A percentile compares a stretch with the other conserved stretches of the same genome.
phyloP scores from a whole-genome alignment of 2,329 filamentous ascomycete genomes.

The Arthroderma uncinatum region DNA sequence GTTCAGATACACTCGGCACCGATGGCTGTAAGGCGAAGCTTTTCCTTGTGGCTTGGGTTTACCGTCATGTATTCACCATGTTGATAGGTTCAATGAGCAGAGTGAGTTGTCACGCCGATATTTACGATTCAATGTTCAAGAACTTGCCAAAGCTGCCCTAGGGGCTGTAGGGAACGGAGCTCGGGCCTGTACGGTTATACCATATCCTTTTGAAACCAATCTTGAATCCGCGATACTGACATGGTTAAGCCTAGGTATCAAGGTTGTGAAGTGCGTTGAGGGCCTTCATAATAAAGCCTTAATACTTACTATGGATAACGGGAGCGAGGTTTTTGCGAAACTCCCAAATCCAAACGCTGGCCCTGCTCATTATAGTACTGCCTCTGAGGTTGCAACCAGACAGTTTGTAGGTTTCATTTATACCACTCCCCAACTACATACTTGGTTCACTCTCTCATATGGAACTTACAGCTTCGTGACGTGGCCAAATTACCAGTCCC shows the following conservation, averaged over 20 bases:
- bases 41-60: too few relatives aligned
- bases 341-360: conserved; percentile 24
- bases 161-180: conserved; percentile 20
- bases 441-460: background rate
- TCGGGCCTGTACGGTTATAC: conserved; percentile 18
- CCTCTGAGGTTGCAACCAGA: conserved; percentile 21
- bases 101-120: conserved; percentile 21
- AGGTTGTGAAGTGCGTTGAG: conserved; percentile 24
- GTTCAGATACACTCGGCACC: conserved; percentile 18
- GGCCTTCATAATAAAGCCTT: conserved; percentile 29
- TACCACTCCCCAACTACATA: background rate
- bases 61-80: too few relatives aligned
- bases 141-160: conserved; percentile 21
- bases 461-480: conserved; percentile 8
- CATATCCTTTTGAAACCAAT: background rate
- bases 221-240: background rate
- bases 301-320: conserved; percentile 23
- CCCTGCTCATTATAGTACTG: conserved; percentile 9
- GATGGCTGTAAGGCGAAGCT: conserved; percentile 18
- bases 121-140: conserved; percentile 21
- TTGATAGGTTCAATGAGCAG: conserved; percentile 21
- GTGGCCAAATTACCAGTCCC: conserved; percentile 14
- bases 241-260: conserved; percentile 16
- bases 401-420: conserved; percentile 18
- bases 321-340: conserved; percentile 19